phyloP scores from a whole-genome alignment of 1,139 yeast genomes.

The Lodderomyces parapsilosis region DNA sequence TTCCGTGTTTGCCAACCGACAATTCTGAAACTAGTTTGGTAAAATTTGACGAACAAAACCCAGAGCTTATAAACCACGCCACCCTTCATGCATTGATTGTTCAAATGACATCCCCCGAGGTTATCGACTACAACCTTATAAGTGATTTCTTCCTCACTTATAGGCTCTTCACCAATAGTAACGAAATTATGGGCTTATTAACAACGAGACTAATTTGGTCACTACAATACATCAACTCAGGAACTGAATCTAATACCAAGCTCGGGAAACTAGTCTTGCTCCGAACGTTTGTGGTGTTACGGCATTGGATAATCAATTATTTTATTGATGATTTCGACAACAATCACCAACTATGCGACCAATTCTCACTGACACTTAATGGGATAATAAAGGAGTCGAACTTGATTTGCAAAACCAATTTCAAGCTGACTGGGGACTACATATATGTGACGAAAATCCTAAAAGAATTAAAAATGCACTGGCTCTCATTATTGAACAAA shows the following conservation, averaged over 20 bases:
- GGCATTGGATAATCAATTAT: constrained; percentile 87
- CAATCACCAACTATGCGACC: constrained; percentile 44
- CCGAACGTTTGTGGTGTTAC: constrained; percentile 79
- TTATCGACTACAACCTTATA: constrained; percentile 72
- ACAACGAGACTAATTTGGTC: constrained; percentile 75
- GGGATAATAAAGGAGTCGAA: constrained; percentile 35
- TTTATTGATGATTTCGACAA: constrained; percentile 66
- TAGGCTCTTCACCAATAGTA: constrained; percentile 63
- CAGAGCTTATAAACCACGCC: constrained; percentile 39
- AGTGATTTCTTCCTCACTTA: constrained; percentile 87
- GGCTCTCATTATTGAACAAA: constrained; percentile 34
- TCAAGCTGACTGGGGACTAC: constrained; percentile 9
- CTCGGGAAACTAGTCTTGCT: constrained; percentile 71
- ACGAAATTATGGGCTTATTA: constrained; percentile 58
- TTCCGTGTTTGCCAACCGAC: constrained; percentile 29
- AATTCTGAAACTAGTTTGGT: constrained; percentile 22
- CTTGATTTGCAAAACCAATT: constrained; percentile 17
- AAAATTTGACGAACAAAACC: constrained; percentile 35
- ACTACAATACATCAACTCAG: constrained; percentile 43
- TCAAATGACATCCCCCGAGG: constrained; percentile 74
- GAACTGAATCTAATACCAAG: constrained; percentile 33
- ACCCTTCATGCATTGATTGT: constrained; percentile 58
- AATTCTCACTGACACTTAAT: constrained; percentile 52
- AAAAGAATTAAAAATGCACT: constrained; percentile 46
- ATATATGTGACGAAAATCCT: constrained; percentile 41